Evolutionary conservation across 1,284 basidiomycete genomes (phyloP), one percentile per base, ranked within the genome.

Genomic region (Ganoderma sinense): DNA sequence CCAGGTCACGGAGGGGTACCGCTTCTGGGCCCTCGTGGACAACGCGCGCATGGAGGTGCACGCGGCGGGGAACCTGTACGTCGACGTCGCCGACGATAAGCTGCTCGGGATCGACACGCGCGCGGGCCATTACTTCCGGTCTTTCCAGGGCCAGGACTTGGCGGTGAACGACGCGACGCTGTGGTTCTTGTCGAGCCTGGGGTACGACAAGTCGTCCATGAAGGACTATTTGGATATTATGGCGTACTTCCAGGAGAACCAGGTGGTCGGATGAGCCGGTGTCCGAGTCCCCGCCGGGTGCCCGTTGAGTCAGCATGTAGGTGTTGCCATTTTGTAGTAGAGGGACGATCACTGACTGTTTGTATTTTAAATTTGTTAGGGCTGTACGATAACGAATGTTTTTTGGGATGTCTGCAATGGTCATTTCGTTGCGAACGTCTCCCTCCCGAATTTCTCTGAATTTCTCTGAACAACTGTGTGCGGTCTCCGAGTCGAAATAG

Each of bases 151-250:
- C 55, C 29, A 56, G 55, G 55, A 56, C 31, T 16, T 20, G 29
- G 55, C 55, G 55, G 55, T 56, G 16, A 56, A 56, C 55, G 55
- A 56, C 14, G 55, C 55, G 55, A 56, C 55, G 55, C 4, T 56
- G 16, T 29, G 55, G 18, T 56, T 56, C 29, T 31, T 56, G 14
- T 20, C 20, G 14, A 33, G 14, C 29, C 10, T 33, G 55, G 55
- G 29, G 14, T 56, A 56, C 55, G 55, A 56, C 31, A 56, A 29
- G 31, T 33, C 55, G 31, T 2, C 7, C 29, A 56, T 56, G 55
- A 6, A 20, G 26, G 7, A 33, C 55, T 16, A 56, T 8, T 6
- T 20, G 29, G 55, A 56, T 33, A 33, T 56, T 3, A 18, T 56
- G 2, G 55, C 29, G 7, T 56, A 56, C 55, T 56, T 56, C 55